These are phyloP conservation scores for Talaromyces albobiverticillius DNA, from an alignment of 2,329 filamentous ascomycete genomes.

Conservation along the genomic window DNA sequence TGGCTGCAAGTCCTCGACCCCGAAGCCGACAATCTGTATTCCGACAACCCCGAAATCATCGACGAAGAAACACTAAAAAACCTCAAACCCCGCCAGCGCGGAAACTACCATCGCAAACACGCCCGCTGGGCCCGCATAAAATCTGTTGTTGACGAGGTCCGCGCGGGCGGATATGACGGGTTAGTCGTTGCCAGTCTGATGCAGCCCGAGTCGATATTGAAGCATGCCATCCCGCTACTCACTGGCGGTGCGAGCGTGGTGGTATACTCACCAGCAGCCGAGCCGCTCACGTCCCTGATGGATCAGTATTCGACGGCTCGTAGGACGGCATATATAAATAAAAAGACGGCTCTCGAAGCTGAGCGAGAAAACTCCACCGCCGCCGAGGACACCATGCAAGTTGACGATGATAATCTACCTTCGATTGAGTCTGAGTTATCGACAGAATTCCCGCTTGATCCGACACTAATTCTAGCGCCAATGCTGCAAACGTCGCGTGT, in stretches of 20 bases:
- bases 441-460: slow-evolving; percentile 85
- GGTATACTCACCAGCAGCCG: slow-evolving; percentile 77
- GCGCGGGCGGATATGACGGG: slow-evolving; percentile 75
- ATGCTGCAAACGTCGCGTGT: slow-evolving; percentile 77
- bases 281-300: slow-evolving; percentile 72
- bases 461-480: slow-evolving; percentile 75
- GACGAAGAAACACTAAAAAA: slow-evolving; percentile 60
- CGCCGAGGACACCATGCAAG: slow-evolving; percentile 17
- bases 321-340: slow-evolving; percentile 65
- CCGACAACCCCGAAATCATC: slow-evolving; percentile 59
- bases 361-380: slow-evolving; percentile 28
- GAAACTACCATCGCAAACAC: slow-evolving; percentile 84
- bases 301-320: slow-evolving; percentile 83
- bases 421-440: slow-evolving; percentile 21
- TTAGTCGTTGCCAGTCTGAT: slow-evolving; percentile 79
- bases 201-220: slow-evolving; percentile 74
- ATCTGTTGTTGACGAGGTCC: slow-evolving; percentile 70
- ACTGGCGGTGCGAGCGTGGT: slow-evolving; percentile 79
- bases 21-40: slow-evolving; percentile 69
- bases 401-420: slow-evolving; percentile 15
- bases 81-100: slow-evolving; percentile 79
- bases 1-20: slow-evolving; percentile 91
- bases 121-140: slow-evolving; percentile 73
- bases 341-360: slow-evolving; percentile 29
- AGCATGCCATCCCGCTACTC: slow-evolving; percentile 73